A percentile compares a stretch with the other conserved stretches of the same genome.
These are phyloP conservation scores for Ilex asprella DNA, from an alignment of 257 asterid genomes.

Conservation along the genomic window DNA sequence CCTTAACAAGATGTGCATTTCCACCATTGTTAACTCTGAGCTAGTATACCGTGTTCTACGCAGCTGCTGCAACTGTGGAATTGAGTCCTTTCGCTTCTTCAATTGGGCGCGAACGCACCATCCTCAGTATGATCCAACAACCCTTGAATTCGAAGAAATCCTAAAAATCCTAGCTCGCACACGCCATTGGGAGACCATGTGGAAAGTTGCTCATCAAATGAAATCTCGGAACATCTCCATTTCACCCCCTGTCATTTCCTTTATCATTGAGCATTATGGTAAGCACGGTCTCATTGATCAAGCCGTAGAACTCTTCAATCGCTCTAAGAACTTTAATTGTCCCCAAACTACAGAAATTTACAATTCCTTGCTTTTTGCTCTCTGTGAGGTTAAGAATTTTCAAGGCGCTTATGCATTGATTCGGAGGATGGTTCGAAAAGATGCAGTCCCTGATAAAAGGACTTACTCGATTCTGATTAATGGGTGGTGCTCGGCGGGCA, in stretches of 20 bases:
- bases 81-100: conserved; percentile 94
- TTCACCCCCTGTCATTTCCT: conserved; percentile 71
- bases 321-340: conserved; percentile 62
- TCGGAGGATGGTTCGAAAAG: conserved; percentile 79
- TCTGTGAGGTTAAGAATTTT: conserved; percentile 89
- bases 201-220: conserved; percentile 90
- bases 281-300: conserved; percentile 75
- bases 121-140: conserved; percentile 87
- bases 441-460: conserved; percentile 61
- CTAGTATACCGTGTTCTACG: conserved; percentile 77
- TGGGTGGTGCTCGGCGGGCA: conserved; percentile 96
- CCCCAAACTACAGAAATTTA: conserved; percentile 74
- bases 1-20: conserved; percentile 75
- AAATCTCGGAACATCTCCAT: conserved; percentile 51
- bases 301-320: conserved; percentile 83
- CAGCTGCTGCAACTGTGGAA: conserved; percentile 64
- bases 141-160: conserved; percentile 86
- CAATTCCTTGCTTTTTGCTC: conserved; percentile 78
- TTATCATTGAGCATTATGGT: conserved; percentile 84
- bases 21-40: conserved; percentile 72
- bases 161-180: conserved; percentile 70
- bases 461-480: conserved; percentile 79
- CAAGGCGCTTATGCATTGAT: conserved; percentile 95
- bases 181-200: conserved; percentile 95
- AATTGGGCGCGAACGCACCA: conserved; percentile 86